Percentiles rank a stretch among this genome's conserved stretches.
These are phyloP conservation scores for Aegilops speltoides DNA, from an alignment of 176 grass and related monocot species.

Conservation along the genomic window DNA sequence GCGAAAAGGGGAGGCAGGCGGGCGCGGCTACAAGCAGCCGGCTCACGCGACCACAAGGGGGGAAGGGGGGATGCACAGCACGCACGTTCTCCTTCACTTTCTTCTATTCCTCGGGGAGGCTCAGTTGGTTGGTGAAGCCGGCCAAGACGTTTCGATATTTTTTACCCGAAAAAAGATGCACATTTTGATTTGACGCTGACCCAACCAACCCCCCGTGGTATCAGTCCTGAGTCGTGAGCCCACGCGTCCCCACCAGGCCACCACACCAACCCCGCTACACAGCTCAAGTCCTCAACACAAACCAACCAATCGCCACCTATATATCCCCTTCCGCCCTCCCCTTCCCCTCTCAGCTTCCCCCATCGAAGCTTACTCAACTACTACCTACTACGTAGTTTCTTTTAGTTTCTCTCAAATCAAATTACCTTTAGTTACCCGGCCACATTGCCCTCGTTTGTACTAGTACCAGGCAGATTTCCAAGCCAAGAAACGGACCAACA, in stretches of 20 bases:
- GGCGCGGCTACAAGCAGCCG: not conserved
- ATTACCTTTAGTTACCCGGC: not conserved
- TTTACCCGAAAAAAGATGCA: not conserved
- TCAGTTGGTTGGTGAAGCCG: slow-evolving; percentile 17
- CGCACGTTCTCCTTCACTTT: not conserved
- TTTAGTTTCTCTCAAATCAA: not conserved
- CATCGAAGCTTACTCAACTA: slow-evolving; percentile 41
- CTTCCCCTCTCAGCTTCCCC: slow-evolving; percentile 40
- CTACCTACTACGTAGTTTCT: not conserved
- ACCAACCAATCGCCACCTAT: slow-evolving; percentile 37
- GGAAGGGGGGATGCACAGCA: not conserved
- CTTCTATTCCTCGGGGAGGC: no score
- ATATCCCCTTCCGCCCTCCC: slow-evolving; percentile 1
- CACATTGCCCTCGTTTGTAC: no score
- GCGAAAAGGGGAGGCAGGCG: slow-evolving; percentile 10
- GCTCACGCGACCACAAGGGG: not conserved
- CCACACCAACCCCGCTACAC: not conserved
- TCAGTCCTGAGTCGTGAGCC: not conserved
- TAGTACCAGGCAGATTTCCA: not conserved
- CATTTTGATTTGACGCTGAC: slow-evolving; percentile 27
- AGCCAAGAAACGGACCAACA: slow-evolving; percentile 17
- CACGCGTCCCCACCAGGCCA: slow-evolving; percentile 9
- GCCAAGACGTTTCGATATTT: not conserved
- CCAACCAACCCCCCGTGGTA: slow-evolving; percentile 26
- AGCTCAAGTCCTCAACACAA: not conserved